phyloP scores from a whole-genome alignment of 345 rosid species.

The Gynandropsis gynandra region DNA sequence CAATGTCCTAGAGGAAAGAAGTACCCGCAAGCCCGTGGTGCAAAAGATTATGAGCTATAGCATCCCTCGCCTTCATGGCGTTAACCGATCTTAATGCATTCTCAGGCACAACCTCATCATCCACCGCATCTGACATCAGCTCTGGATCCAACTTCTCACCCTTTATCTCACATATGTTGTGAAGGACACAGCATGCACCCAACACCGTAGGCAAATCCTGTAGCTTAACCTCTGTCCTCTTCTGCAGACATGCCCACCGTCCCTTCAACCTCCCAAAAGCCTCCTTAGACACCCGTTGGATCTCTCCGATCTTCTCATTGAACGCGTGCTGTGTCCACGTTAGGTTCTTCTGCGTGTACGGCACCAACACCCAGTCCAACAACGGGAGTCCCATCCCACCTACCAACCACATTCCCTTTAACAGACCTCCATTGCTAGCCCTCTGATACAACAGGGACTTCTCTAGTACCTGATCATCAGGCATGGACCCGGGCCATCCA shows the following conservation, averaged over 20 bases:
- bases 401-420: slow-evolving; percentile 61
- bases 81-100: slow-evolving; percentile 37
- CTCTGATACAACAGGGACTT: slow-evolving; percentile 64
- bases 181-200: slow-evolving; percentile 78
- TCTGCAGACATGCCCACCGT: slow-evolving; percentile 77
- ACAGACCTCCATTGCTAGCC: slow-evolving; percentile 51
- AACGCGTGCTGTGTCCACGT: slow-evolving; percentile 85
- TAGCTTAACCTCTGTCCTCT: slow-evolving; percentile 63
- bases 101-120: slow-evolving; percentile 69
- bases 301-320: slow-evolving; percentile 64
- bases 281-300: slow-evolving; percentile 50
- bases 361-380: slow-evolving; percentile 77
- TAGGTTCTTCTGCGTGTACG: slow-evolving; percentile 61
- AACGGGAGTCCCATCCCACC: slow-evolving; percentile 62
- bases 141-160: slow-evolving; percentile 43
- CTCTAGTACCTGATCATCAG: slow-evolving; percentile 71
- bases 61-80: slow-evolving; percentile 61
- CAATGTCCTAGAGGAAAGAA: slow-evolving; percentile 35
- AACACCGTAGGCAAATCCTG: slow-evolving; percentile 74
- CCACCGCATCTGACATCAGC: slow-evolving; percentile 42
- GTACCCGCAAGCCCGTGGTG: slow-evolving; percentile 76
- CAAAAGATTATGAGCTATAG: slow-evolving; percentile 64
- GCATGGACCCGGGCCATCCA: slow-evolving; percentile 89
- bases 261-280: slow-evolving; percentile 69
- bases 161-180: slow-evolving; percentile 62